Conservation (phyloP, 768 basidiomycete genomes). For the Austroboletus festivus region DNA sequence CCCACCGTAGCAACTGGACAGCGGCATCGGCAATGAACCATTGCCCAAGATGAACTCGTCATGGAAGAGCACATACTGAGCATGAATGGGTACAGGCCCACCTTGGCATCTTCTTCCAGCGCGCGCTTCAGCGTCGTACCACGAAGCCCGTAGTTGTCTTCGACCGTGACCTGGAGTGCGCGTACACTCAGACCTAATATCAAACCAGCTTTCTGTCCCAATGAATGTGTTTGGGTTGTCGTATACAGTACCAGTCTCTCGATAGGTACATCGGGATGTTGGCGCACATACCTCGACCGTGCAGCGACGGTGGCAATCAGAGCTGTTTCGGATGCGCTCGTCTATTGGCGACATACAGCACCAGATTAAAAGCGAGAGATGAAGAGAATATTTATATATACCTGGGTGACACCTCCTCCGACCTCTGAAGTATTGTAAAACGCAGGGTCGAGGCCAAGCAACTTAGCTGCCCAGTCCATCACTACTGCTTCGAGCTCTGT, state of each 20-base stretch:
- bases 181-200: conserved; percentile 76
- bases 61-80: conserved; percentile 46
- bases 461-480: conserved; percentile 87
- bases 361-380: neutral
- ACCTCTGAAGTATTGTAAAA: conserved; percentile 66
- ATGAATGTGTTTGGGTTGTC: conserved; percentile 87
- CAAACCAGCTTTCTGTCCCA: conserved; percentile 75
- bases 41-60: neutral
- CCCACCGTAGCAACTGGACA: conserved; percentile 80
- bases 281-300: conserved; percentile 53
- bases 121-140: conserved; percentile 58
- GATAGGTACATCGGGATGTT: conserved; percentile 46
- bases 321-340: conserved; percentile 80
- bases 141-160: conserved; percentile 66
- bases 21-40: neutral
- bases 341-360: conserved; percentile 38
- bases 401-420: conserved; percentile 86
- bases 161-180: conserved; percentile 59
- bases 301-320: conserved; percentile 81
- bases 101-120: conserved; percentile 59
- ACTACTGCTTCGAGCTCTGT: conserved; percentile 87
- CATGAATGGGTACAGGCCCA: conserved; percentile 74
- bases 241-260: conserved; percentile 80
- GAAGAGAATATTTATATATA: conserved; percentile 23
- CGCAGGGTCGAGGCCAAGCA: conserved; percentile 67